phyloP scores from a whole-genome alignment of 805 yeast species.

The Ogataea pignaliae region DNA sequence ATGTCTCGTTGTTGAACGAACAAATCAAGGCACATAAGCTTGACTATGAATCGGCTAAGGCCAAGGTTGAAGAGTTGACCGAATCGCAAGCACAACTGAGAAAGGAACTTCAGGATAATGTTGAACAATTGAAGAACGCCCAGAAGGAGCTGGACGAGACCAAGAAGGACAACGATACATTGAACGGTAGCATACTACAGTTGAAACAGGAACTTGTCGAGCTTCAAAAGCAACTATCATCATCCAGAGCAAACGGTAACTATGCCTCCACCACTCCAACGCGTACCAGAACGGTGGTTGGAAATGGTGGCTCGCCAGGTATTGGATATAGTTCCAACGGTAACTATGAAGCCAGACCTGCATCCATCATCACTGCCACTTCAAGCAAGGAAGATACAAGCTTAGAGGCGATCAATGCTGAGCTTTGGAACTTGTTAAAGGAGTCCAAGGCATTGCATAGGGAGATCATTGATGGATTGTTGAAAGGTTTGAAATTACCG shows the following conservation, averaged over 20 bases:
- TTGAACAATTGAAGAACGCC: slow-evolving; percentile 58
- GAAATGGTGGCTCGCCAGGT: slow-evolving; percentile 24
- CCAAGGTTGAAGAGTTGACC: slow-evolving; percentile 55
- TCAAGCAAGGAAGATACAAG: slow-evolving; percentile 39
- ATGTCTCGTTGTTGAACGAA: slow-evolving; percentile 45
- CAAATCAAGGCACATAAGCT: slow-evolving; percentile 52
- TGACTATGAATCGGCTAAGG: slow-evolving; percentile 54
- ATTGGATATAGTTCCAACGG: slow-evolving; percentile 18
- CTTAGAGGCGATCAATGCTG: slow-evolving; percentile 71
- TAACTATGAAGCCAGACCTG: slow-evolving; percentile 50
- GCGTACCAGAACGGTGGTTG: slow-evolving; percentile 7
- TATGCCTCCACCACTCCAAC: slow-evolving; percentile 10
- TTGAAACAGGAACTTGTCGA: slow-evolving; percentile 39
- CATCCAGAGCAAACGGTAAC: slow-evolving; percentile 14
- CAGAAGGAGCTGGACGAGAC: slow-evolving; percentile 54
- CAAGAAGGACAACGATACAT: slow-evolving; percentile 60
- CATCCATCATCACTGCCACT: slow-evolving; percentile 57
- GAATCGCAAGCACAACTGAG: slow-evolving; percentile 58
- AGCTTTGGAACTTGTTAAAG: slow-evolving; percentile 63
- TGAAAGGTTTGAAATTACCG: slow-evolving; percentile 83
- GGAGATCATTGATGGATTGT: slow-evolving; percentile 81
- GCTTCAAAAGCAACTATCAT: slow-evolving; percentile 27
- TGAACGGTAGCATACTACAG: slow-evolving; percentile 56
- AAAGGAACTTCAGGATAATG: slow-evolving; percentile 55
- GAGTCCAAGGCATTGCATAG: slow-evolving; percentile 69